Conservation (phyloP, 2,329 filamentous ascomycete genomes). For the Cercospora citrullina region DNA sequence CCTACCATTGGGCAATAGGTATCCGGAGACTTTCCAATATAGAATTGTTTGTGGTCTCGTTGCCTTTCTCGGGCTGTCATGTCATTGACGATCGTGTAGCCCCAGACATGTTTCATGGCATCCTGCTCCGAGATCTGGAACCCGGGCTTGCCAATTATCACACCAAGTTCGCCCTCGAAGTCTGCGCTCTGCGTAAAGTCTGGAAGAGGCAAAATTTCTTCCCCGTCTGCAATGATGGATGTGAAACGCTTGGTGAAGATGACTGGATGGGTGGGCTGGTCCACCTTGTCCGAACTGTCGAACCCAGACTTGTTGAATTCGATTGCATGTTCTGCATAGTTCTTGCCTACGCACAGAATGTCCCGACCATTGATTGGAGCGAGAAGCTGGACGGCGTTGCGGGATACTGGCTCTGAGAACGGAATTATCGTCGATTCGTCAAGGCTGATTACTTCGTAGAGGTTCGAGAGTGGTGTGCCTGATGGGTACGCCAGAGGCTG, state of each 20-base stretch:
- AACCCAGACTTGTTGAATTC: conserved; percentile 59
- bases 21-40: conserved; percentile 58
- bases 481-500: conserved; percentile 50
- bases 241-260: conserved; percentile 59
- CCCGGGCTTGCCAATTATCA: conserved; percentile 56
- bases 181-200: conserved; percentile 54
- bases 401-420: conserved; percentile 38
- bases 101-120: conserved; percentile 56
- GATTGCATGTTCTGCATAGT: conserved; percentile 58
- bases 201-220: conserved; percentile 50
- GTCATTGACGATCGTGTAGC: conserved; percentile 59
- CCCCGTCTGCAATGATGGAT: conserved; percentile 53
- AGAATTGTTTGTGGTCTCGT: conserved; percentile 62
- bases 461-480: conserved; percentile 48
- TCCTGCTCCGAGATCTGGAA: conserved; percentile 47
- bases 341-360: conserved; percentile 59
- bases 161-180: conserved; percentile 59
- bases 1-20: conserved; percentile 57
- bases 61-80: conserved; percentile 57
- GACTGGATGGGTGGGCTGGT: conserved; percentile 55
- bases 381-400: conserved; percentile 45
- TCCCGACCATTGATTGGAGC: conserved; percentile 53
- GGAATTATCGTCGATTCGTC: conserved; percentile 44
- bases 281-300: conserved; percentile 57
- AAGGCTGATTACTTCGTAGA: conserved; percentile 56